A percentile compares a stretch with the other conserved stretches of the same genome.
Evolutionary conservation across 495 filamentous ascomycete genomes (phyloP).

Genomic region (Podospora tetraspora): DNA sequence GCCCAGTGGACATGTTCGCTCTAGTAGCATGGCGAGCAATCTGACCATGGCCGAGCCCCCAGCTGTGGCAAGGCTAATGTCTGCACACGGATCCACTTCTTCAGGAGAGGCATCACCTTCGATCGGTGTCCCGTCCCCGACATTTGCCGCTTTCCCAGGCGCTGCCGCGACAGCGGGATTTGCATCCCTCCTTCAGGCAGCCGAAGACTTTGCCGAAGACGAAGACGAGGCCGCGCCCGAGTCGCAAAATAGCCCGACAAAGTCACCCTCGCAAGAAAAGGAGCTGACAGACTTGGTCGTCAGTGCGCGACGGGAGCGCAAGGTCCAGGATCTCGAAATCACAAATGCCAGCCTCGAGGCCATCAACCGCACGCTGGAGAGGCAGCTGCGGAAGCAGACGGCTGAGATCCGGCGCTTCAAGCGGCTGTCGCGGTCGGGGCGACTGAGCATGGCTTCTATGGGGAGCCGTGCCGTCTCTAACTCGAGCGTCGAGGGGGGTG

Average conservation of each 20-base stretch:
- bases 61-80: conserved; percentile 20
- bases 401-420: conserved; percentile 80
- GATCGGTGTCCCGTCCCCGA: conserved; percentile 2
- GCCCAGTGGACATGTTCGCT: conserved; percentile 16
- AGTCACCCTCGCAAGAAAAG: conserved; percentile 42
- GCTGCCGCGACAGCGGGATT: conserved; percentile 24
- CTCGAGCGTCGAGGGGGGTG: conserved; percentile 26
- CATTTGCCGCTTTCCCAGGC: conserved; percentile 12
- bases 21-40: conserved; percentile 26
- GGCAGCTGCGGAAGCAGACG: conserved; percentile 85
- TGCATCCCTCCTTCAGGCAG: conserved; percentile 45
- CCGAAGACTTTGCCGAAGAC: conserved; percentile 40
- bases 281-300: conserved; percentile 63
- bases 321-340: conserved; percentile 96
- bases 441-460: conserved; percentile 49
- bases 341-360: conserved; percentile 92
- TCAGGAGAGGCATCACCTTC: conserved; percentile 25
- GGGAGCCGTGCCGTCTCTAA: conserved; percentile 24
- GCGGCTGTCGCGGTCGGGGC: conserved; percentile 71
- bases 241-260: conserved; percentile 49
- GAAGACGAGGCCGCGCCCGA: conserved; percentile 27
- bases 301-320: conserved; percentile 84
- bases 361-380: conserved; percentile 92
- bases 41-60: conserved; percentile 26
- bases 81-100: conserved; percentile 20